A percentile compares a stretch with the other conserved stretches of the same genome.
Evolutionary conservation across 345 rosid genomes (phyloP).

Genomic region (Rhodomyrtus tomentosa): DNA sequence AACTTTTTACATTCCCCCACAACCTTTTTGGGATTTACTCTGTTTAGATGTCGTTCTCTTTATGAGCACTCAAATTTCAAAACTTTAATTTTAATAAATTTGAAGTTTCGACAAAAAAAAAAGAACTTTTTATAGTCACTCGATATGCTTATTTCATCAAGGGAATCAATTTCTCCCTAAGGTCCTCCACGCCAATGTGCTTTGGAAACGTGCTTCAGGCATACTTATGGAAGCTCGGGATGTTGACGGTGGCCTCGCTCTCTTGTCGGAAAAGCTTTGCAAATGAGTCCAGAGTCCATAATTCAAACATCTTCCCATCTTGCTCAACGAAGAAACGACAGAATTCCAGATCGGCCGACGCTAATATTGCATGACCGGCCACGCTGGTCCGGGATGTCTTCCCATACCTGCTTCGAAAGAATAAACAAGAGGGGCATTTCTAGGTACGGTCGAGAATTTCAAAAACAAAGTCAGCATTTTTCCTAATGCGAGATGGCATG

Average conservation of each 20-base stretch:
- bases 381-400: slow-evolving; percentile 6
- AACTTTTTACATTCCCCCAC: too few species aligned
- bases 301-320: slow-evolving; percentile 7
- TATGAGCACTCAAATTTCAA: too few species aligned
- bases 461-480: background rate
- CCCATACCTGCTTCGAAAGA: slow-evolving; percentile 3
- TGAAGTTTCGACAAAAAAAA: too few species aligned
- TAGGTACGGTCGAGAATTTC: accelerated
- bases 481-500: background rate
- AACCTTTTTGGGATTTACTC: too few species aligned
- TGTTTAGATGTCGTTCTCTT: too few species aligned
- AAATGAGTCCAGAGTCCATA: slow-evolving; percentile 7
- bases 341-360: slow-evolving; percentile 9
- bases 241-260: background rate
- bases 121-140: too few species aligned
- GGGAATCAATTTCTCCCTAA: slow-evolving; percentile 6
- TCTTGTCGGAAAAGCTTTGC: slow-evolving; percentile 4
- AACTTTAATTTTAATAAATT: too few species aligned
- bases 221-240: slow-evolving; percentile 2
- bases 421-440: background rate
- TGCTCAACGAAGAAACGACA: slow-evolving; percentile 4
- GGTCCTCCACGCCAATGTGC: slow-evolving; percentile 12
- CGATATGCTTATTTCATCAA: slow-evolving; percentile 1
- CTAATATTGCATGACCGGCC: slow-evolving; percentile 1
- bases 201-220: background rate